Conservation (phyloP, 768 basidiomycete genomes). For the Podaxis sp. region DNA sequence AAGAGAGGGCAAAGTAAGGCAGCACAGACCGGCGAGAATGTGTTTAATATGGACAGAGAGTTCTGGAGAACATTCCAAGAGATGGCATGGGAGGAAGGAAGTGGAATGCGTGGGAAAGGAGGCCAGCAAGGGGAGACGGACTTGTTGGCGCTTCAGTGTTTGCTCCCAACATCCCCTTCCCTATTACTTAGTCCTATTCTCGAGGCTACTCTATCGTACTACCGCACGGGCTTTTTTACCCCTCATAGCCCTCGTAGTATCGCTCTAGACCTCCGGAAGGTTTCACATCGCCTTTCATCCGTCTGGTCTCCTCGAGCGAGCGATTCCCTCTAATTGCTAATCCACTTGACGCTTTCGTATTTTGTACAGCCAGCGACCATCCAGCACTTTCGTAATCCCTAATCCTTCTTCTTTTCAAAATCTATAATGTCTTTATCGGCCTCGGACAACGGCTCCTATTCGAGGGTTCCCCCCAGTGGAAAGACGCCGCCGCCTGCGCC, state of each 20-base stretch:
- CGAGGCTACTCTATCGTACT: slow-evolving; percentile 45
- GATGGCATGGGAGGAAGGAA: slow-evolving; percentile 26
- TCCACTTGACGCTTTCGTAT: slow-evolving; percentile 24
- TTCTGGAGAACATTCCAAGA: slow-evolving; percentile 26
- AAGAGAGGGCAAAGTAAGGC: not conserved
- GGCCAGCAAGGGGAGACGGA: slow-evolving; percentile 30
- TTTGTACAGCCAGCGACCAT: slow-evolving; percentile 28
- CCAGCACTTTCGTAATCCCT: slow-evolving; percentile 64
- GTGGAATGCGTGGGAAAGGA: slow-evolving; percentile 34
- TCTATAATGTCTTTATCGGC: slow-evolving; percentile 93
- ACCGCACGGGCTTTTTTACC: slow-evolving; percentile 36
- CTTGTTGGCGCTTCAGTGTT: slow-evolving; percentile 26
- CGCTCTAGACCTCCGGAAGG: slow-evolving; percentile 12
- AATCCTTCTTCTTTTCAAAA: slow-evolving; percentile 67
- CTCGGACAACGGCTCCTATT: slow-evolving; percentile 79
- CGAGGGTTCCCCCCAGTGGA: slow-evolving; percentile 74
- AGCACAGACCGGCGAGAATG: not conserved
- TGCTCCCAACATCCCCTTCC: slow-evolving; percentile 43
- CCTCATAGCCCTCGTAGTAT: slow-evolving; percentile 38
- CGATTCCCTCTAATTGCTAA: slow-evolving; percentile 32
- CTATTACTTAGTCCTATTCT: slow-evolving; percentile 57
- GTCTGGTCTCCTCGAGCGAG: slow-evolving; percentile 29
- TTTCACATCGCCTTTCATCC: not conserved
- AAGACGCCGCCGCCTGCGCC: slow-evolving; percentile 91
- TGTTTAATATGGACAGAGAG: slow-evolving; percentile 4